phyloP scores from a whole-genome alignment of 2,329 filamentous ascomycete species.

The Pseudocercospora vitis region DNA sequence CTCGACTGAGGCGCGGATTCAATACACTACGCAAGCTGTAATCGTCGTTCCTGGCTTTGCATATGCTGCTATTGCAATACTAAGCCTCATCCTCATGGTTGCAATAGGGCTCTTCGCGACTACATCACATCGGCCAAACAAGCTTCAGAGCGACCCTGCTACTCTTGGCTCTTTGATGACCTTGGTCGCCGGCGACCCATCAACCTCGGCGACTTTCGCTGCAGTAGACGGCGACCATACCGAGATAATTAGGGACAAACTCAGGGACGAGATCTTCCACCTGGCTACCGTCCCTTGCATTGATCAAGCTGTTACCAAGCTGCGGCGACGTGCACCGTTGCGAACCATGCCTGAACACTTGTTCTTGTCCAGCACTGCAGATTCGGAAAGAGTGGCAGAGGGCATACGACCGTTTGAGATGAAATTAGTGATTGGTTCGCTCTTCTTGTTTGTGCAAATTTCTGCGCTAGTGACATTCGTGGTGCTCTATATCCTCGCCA shows the following conservation, averaged over 20 bases:
- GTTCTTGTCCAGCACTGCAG: too few relatives aligned
- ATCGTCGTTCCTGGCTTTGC: slow-evolving; percentile 42
- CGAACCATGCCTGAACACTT: too few relatives aligned
- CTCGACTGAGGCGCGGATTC: slow-evolving; percentile 21
- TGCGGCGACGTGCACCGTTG: neutral
- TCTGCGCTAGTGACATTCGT: slow-evolving; percentile 14
- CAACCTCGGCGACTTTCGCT: neutral
- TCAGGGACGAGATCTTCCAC: neutral
- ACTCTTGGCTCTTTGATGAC: slow-evolving; percentile 42
- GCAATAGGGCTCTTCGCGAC: slow-evolving; percentile 29
- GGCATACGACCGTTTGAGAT: slow-evolving; percentile 20
- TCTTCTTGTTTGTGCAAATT: slow-evolving; percentile 21
- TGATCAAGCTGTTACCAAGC: neutral
- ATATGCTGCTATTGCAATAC: slow-evolving; percentile 40
- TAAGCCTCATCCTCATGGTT: slow-evolving; percentile 33
- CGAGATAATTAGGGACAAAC: neutral
- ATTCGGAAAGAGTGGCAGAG: neutral
- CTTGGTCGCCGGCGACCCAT: slow-evolving; percentile 32
- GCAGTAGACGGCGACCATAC: neutral
- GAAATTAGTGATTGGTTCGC: slow-evolving; percentile 14
- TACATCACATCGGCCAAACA: slow-evolving; percentile 1
- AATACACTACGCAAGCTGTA: slow-evolving; percentile 37
- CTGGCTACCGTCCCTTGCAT: neutral
- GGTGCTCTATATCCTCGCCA: slow-evolving; percentile 12
- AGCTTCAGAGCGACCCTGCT: slow-evolving; percentile 33